A percentile compares a stretch with the other conserved stretches of the same genome.
These are phyloP conservation scores for Hanseniaspora thailandica DNA, from an alignment of 805 yeast species.

Conservation along the genomic window DNA sequence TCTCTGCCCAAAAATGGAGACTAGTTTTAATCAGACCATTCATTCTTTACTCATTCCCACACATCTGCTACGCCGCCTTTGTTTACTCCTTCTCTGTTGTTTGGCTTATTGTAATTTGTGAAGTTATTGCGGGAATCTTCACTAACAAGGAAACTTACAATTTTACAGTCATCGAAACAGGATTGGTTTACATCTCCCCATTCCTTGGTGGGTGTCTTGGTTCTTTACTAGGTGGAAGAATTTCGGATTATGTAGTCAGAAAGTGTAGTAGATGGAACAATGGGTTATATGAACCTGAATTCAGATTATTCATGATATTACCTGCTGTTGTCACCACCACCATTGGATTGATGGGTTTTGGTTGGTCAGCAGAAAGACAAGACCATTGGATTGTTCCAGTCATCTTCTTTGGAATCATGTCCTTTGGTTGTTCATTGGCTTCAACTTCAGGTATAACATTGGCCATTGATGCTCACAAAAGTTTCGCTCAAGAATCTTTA, in stretches of 20 bases:
- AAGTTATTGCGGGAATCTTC: constrained; percentile 42
- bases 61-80: constrained; percentile 40
- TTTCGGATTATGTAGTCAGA: constrained; percentile 40
- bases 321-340: constrained; percentile 36
- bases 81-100: constrained; percentile 48
- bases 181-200: constrained; percentile 44
- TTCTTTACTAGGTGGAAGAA: constrained; percentile 40
- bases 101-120: constrained; percentile 53
- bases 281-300: constrained; percentile 55
- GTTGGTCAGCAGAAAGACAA: constrained; percentile 41
- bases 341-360: constrained; percentile 46
- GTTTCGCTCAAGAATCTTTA: constrained; percentile 47
- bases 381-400: constrained; percentile 50
- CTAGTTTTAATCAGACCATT: constrained; percentile 46
- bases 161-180: constrained; percentile 37
- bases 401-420: constrained; percentile 42
- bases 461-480: constrained; percentile 45
- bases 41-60: constrained; percentile 39
- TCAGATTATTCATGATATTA: constrained; percentile 26
- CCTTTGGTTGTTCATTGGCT: constrained; percentile 51
- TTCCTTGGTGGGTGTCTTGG: constrained; percentile 50
- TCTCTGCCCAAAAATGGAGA: constrained; percentile 41
- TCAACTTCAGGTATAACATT: constrained; percentile 52
- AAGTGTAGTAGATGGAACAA: constrained; percentile 34
- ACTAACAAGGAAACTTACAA: constrained; percentile 29